These are phyloP conservation scores for Botrytis fabae DNA, from an alignment of 2,329 filamentous ascomycete genomes.

Conservation along the genomic window DNA sequence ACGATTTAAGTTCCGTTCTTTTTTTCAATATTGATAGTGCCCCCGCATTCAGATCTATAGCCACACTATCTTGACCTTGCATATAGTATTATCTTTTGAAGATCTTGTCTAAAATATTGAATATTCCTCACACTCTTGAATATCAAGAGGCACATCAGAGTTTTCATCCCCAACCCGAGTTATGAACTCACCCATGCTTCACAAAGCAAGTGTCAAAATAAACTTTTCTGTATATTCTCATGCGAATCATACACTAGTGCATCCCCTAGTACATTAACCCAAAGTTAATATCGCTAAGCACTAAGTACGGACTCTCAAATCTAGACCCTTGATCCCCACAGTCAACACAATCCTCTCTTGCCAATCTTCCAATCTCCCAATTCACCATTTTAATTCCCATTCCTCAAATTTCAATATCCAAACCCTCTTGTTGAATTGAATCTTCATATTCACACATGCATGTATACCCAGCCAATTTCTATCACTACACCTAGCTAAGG, in stretches of 20 bases:
- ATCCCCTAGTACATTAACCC: background rate
- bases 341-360: too few species aligned
- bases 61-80: background rate
- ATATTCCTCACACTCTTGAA: background rate
- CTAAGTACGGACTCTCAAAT: background rate
- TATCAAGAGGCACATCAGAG: background rate
- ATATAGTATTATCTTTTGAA: background rate
- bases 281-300: background rate
- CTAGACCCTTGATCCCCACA: too few species aligned
- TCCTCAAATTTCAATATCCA: too few species aligned
- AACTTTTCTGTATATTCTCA: background rate
- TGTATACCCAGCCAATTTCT: too few species aligned
- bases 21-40: background rate
- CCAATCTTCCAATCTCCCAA: too few species aligned
- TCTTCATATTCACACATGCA: too few species aligned
- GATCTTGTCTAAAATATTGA: background rate
- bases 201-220: too few species aligned
- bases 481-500: too few species aligned
- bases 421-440: too few species aligned
- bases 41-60: too few species aligned
- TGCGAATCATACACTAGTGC: background rate
- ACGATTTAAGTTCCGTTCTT: background rate
- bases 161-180: background rate
- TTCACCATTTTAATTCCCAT: too few species aligned
- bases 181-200: background rate